These are phyloP conservation scores for Sphenostylis stenocarpa DNA, from an alignment of 306 rosid genomes.

Conservation along the genomic window DNA sequence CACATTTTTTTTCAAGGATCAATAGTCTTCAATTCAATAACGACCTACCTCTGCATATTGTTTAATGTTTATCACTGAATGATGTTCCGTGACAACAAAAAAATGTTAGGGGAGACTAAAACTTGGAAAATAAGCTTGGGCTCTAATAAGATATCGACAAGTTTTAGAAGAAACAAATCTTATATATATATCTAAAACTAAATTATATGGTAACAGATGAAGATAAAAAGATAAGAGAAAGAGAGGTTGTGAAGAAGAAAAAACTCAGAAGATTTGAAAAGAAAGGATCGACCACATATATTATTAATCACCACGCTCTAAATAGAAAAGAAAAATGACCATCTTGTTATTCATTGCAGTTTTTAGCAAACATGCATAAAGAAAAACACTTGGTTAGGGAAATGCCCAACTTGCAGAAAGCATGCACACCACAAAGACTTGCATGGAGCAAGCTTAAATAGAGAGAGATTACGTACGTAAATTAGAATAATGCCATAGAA, in stretches of 20 bases:
- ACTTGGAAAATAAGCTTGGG: background rate
- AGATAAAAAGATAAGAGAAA: background rate
- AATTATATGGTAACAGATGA: background rate
- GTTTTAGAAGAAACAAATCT: background rate
- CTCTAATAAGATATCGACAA: background rate
- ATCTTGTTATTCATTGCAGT: background rate
- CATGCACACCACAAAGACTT: background rate
- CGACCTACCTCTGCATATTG: background rate
- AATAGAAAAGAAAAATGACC: background rate
- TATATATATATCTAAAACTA: background rate
- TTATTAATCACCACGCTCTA: too few relatives aligned
- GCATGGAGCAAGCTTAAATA: background rate
- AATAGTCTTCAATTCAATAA: too few relatives aligned
- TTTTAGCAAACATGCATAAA: background rate
- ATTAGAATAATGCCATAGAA: background rate
- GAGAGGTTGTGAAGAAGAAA: background rate
- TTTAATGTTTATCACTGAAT: background rate
- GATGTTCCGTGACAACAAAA: background rate
- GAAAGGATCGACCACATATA: background rate
- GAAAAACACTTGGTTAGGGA: too few relatives aligned
- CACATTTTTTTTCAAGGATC: too few relatives aligned
- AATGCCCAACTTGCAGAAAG: too few relatives aligned
- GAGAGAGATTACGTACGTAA: background rate
- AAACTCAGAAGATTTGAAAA: background rate
- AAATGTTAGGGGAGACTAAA: background rate